Percentiles rank a stretch among this genome's conserved stretches.
phyloP scores from a whole-genome alignment of 2,329 filamentous ascomycete genomes.

The Aspergillus udagawae region DNA sequence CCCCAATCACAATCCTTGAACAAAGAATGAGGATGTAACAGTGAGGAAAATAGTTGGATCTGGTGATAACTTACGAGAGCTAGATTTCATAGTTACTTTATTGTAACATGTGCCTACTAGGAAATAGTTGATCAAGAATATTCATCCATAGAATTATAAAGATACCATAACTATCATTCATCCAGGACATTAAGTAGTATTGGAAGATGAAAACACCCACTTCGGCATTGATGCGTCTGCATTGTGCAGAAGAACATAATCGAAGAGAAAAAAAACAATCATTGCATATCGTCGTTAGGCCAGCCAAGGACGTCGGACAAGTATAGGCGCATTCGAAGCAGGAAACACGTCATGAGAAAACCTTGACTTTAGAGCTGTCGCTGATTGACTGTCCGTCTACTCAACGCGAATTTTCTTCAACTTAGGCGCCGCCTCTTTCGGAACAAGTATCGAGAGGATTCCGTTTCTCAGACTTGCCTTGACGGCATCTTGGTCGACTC shows the following conservation, averaged over 20 bases:
- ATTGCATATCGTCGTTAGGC: neutral
- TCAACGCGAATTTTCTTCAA: constrained; percentile 51
- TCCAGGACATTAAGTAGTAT: neutral
- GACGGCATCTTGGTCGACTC: constrained; percentile 56
- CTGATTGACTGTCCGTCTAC: neutral
- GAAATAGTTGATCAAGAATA: neutral
- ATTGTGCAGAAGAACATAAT: neutral
- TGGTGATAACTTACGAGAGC: too few species aligned
- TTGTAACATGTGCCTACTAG: neutral
- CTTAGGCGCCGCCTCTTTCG: constrained; percentile 49
- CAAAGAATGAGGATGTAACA: too few species aligned
- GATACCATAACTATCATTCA: neutral
- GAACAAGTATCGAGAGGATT: constrained; percentile 52
- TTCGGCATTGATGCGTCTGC: neutral
- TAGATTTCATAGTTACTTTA: neutral
- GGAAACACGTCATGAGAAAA: neutral
- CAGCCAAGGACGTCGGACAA: neutral
- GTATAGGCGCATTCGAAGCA: neutral
- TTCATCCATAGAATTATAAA: neutral
- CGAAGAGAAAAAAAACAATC: neutral
- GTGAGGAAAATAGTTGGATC: too few species aligned
- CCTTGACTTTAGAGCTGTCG: neutral
- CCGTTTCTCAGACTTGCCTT: constrained; percentile 58
- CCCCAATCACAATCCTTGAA: too few species aligned
- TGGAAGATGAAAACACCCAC: neutral